phyloP scores from a whole-genome alignment of 2,329 filamentous ascomycete genomes.

The Xylaria digitata region DNA sequence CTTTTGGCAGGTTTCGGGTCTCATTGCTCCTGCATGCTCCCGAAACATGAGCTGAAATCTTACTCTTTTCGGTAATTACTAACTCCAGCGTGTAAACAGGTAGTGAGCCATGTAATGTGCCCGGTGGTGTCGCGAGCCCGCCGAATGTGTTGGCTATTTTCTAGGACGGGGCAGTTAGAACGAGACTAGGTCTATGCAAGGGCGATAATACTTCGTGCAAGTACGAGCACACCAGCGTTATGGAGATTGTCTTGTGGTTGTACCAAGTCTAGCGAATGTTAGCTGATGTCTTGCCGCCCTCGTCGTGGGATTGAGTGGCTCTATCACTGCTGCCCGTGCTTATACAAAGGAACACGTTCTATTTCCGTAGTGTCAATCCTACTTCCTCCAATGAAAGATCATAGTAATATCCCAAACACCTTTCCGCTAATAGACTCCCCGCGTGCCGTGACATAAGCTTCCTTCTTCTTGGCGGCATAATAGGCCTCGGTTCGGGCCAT shows the following conservation, averaged over 20 bases:
- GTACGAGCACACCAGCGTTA: no score
- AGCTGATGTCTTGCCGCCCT: neutral
- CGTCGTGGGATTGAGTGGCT: neutral
- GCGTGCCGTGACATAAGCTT: slow-evolving; percentile 10
- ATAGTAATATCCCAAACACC: slow-evolving; percentile 8
- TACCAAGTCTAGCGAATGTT: neutral
- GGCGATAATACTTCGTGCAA: no score
- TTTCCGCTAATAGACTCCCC: neutral
- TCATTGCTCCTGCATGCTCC: no score
- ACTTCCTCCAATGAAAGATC: neutral
- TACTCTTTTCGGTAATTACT: no score
- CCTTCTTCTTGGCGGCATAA: slow-evolving; percentile 5
- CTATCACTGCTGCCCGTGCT: neutral
- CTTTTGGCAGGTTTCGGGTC: no score
- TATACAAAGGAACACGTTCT: no score
- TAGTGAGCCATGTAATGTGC: slow-evolving; percentile 60
- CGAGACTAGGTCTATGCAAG: neutral
- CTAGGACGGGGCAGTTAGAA: slow-evolving; percentile 34
- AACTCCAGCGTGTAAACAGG: no score
- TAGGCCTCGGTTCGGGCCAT: slow-evolving; percentile 5
- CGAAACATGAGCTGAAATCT: no score
- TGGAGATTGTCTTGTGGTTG: neutral
- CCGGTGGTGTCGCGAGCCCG: slow-evolving; percentile 53
- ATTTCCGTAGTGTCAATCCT: neutral
- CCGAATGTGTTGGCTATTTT: slow-evolving; percentile 55